Percentiles rank a stretch among this genome's conserved stretches.
phyloP scores from a whole-genome alignment of 441 rosid species.

The Erodium moschatum region DNA sequence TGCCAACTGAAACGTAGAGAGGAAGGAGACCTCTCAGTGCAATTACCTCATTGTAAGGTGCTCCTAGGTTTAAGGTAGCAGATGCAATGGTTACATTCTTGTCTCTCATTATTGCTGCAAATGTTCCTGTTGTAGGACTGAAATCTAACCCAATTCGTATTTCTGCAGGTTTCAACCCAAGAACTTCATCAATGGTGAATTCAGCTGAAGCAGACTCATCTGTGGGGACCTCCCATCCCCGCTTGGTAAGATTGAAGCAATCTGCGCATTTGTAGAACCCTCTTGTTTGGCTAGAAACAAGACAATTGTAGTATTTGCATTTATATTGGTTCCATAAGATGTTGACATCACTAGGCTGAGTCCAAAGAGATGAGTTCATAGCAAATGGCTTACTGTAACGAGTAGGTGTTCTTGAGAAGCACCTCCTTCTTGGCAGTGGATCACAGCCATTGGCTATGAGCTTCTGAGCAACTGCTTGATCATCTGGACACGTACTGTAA shows the following conservation, averaged over 20 bases:
- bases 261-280: constrained; percentile 49
- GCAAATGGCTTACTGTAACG: constrained; percentile 28
- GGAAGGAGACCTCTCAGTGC: constrained; percentile 46
- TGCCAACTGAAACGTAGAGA: constrained; percentile 36
- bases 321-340: constrained; percentile 44
- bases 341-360: constrained; percentile 31
- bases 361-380: constrained; percentile 36
- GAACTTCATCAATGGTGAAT: constrained; percentile 43
- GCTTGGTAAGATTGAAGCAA: constrained; percentile 39
- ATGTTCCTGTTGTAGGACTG: constrained; percentile 42
- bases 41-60: constrained; percentile 47
- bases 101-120: constrained; percentile 52
- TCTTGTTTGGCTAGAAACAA: constrained; percentile 33
- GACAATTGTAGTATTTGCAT: constrained; percentile 45
- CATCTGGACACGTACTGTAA: constrained; percentile 40
- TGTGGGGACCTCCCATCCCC: constrained; percentile 31
- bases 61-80: constrained; percentile 43
- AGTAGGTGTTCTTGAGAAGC: constrained; percentile 40
- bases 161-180: constrained; percentile 36
- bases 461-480: constrained; percentile 38
- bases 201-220: constrained; percentile 34
- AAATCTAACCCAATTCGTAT: constrained; percentile 47
- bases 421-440: constrained; percentile 48
- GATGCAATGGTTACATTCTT: constrained; percentile 40
- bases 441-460: constrained; percentile 41